Percentiles rank a stretch among this genome's conserved stretches.
These are phyloP conservation scores for Symbiodinium natans DNA, from an alignment of 73 alveolate genomes.

Conservation along the genomic window DNA sequence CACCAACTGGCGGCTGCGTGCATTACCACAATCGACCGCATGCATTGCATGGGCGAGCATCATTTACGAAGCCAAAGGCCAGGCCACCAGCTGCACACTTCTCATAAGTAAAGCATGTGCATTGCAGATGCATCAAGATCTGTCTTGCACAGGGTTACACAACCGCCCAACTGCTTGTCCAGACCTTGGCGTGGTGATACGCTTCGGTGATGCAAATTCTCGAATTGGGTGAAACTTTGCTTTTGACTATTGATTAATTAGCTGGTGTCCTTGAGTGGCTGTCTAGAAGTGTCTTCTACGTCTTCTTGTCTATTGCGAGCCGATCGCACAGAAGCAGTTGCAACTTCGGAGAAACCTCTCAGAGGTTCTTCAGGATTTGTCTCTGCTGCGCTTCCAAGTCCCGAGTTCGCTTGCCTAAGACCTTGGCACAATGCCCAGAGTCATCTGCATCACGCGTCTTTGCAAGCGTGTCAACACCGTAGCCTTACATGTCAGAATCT, in stretches of 20 bases:
- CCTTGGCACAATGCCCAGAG: background rate
- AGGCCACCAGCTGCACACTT: background rate
- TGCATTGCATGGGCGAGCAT: background rate
- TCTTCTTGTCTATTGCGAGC: too few species aligned
- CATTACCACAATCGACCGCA: background rate
- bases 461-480: background rate
- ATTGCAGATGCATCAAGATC: too few species aligned
- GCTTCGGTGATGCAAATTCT: background rate
- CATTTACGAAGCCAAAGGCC: background rate
- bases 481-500: background rate
- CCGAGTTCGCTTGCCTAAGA: slow-evolving; percentile 46
- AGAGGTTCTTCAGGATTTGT: slow-evolving; percentile 43
- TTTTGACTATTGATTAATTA: background rate
- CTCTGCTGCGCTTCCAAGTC: slow-evolving; percentile 80
- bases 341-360: background rate
- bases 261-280: background rate
- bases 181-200: background rate
- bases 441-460: background rate
- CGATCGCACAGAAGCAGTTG: background rate
- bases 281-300: too few species aligned
- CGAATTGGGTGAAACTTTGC: background rate
- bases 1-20: background rate
- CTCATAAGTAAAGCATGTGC: background rate
- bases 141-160: background rate
- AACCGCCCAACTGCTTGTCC: background rate